Evolutionary conservation across 352 stramenopile species (phyloP).

Genomic region (Globisporangium carolinianum): DNA sequence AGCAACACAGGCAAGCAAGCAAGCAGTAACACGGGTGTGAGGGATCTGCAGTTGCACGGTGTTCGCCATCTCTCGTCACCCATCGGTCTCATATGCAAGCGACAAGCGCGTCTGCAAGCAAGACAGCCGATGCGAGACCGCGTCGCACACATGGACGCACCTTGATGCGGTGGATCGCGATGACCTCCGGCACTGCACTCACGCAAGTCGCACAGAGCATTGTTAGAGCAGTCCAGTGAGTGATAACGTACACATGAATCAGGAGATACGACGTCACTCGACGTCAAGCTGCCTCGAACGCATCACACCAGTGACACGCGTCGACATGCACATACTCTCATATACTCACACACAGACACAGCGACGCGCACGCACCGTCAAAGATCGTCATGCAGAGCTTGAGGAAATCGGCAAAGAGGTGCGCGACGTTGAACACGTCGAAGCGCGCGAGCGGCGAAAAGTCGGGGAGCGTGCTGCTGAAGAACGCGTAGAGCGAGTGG

Average conservation of each 20-base stretch:
- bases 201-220: background rate
- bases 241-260: too few relatives aligned
- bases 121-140: background rate
- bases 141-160: slow-evolving; percentile 5
- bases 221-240: too few relatives aligned
- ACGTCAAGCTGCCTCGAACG: too few relatives aligned
- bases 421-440: slow-evolving; percentile 55
- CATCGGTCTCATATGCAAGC: too few relatives aligned
- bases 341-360: too few relatives aligned
- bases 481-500: slow-evolving; percentile 73
- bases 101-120: background rate
- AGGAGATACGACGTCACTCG: too few relatives aligned
- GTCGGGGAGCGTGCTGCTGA: slow-evolving; percentile 66
- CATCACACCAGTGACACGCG: too few relatives aligned
- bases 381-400: slow-evolving; percentile 80
- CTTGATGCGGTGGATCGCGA: slow-evolving; percentile 76
- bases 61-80: too few relatives aligned
- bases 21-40: background rate
- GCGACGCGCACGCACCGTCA: slow-evolving; percentile 45
- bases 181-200: slow-evolving; percentile 63
- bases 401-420: slow-evolving; percentile 64
- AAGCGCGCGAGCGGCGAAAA: slow-evolving; percentile 57
- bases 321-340: too few relatives aligned
- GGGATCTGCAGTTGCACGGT: background rate
- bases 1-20: background rate